Conservation (phyloP, 2,329 filamentous ascomycete species). For the Penicillium sp. region DNA sequence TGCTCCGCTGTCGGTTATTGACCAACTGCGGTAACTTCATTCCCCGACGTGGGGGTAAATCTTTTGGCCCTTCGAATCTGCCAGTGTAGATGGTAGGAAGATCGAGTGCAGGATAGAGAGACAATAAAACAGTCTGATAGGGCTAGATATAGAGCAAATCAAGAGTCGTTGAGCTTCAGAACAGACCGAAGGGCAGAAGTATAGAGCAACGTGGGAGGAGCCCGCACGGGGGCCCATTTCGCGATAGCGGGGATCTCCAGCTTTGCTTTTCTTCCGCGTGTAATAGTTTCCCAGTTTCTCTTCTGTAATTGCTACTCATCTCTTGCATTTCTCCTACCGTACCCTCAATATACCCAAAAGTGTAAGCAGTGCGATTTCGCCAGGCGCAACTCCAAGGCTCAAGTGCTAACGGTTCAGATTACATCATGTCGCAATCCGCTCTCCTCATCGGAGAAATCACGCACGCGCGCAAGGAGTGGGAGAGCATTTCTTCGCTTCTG, state of each 20-base stretch:
- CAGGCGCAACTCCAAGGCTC: too few relatives aligned
- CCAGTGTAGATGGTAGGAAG: too few relatives aligned
- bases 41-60: slow-evolving; percentile 17
- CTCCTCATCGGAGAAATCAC: slow-evolving; percentile 49
- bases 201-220: background rate
- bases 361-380: too few relatives aligned
- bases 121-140: background rate
- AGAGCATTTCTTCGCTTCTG: slow-evolving; percentile 42
- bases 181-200: too few relatives aligned
- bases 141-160: background rate
- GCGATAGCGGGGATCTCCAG: slow-evolving; percentile 6
- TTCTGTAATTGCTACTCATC: background rate
- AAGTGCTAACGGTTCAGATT: background rate
- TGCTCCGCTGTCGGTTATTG: slow-evolving; percentile 26
- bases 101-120: background rate
- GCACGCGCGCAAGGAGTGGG: slow-evolving; percentile 48
- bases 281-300: background rate
- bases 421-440: slow-evolving; percentile 39
- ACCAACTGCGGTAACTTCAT: slow-evolving; percentile 8
- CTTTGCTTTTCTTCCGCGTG: background rate
- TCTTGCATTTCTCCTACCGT: background rate
- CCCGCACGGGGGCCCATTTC: slow-evolving; percentile 2
- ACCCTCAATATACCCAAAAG: too few relatives aligned
- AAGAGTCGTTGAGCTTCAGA: too few relatives aligned
- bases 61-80: background rate